Evolutionary conservation across 306 rosid species (phyloP).

Genomic region (Trifolium pratense): DNA sequence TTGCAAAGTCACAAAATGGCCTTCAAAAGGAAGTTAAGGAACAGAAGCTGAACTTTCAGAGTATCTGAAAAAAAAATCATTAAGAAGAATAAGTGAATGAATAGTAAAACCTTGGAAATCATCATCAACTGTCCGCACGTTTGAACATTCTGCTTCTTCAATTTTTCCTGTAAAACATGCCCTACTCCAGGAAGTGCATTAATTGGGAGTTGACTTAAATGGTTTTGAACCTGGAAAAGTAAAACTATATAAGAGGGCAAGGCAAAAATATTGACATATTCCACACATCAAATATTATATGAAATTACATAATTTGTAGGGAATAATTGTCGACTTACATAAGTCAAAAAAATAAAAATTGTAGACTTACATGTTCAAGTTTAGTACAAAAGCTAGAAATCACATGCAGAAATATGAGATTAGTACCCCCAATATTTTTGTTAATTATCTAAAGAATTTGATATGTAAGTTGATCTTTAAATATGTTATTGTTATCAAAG

Average conservation of each 20-base stretch:
- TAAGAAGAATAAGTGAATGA: constrained; percentile 31
- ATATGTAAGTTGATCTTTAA: constrained; percentile 23
- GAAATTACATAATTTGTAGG: constrained; percentile 28
- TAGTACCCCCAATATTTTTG: constrained; percentile 26
- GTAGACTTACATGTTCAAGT: constrained; percentile 28
- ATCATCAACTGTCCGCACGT: constrained; percentile 77
- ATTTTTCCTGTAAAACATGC: constrained; percentile 70
- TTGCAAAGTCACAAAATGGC: constrained; percentile 25
- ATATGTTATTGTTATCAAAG: not conserved
- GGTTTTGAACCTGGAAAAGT: constrained; percentile 70
- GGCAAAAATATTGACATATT: constrained; percentile 38
- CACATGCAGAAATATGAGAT: constrained; percentile 20
- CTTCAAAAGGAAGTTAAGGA: constrained; percentile 20
- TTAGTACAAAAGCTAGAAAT: constrained; percentile 32
- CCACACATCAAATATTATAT: constrained; percentile 27
- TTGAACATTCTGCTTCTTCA: constrained; percentile 66
- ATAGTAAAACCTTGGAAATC: constrained; percentile 69
- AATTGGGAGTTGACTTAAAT: constrained; percentile 75
- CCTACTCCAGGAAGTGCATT: constrained; percentile 93
- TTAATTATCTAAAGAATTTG: not conserved
- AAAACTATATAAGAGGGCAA: constrained; percentile 31
- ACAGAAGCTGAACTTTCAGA: constrained; percentile 26
- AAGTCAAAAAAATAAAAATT: no score
- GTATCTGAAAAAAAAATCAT: constrained; percentile 12
- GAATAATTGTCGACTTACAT: constrained; percentile 17